Evolutionary conservation across 352 stramenopile genomes (phyloP), one percentile per base, ranked within the genome.

Genomic region (Phytophthora hybrid): DNA sequence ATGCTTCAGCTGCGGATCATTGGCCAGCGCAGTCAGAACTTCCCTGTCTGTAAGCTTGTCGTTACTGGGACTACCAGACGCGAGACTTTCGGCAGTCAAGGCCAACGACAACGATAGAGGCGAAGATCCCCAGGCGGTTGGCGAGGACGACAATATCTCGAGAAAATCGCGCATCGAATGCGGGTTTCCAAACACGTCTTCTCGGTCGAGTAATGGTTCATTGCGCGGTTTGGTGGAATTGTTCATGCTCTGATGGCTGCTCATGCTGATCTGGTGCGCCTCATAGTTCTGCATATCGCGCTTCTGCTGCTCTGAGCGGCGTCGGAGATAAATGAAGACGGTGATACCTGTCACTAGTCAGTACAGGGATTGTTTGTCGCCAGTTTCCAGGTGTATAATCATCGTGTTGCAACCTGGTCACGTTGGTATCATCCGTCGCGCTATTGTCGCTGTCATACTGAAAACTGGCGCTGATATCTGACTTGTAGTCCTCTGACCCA

Each of bases 351-450:
- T 69, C 10, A 73, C 66, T 3, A 75, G 13, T 57, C 23, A 85
- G 63, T 19, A 88, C 74, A 11, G 74, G 69, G 11, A 83, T 34
- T 11, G 79, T 74, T 9, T 23, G 79, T 56, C 39, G 79, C 56
- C 44, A 84, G 14, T 19, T 62, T 66, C 52, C 68, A 61, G 39
- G 59, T 31, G 41, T 72, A 63, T 8, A 70, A 11, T n/a, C 56
- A 63, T 39, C 61, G 11, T 46, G n/a, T 5, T 66, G 32, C 19
- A 73, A 19, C 54, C 32, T 46, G 13, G 47, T 65, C 1, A 39
- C 39, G 18, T 72, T 55, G 14, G 67, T 34, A 29, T 80, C 66
- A 11, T 54, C 34, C 52, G 71, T 66, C 31, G 78, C 67, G 11
- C 55, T 66, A 4, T 64, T 57, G 18, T 60, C 52, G 21, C 47